Evolutionary conservation across 2,329 filamentous ascomycete species (phyloP), one percentile per base, ranked within the genome.

Genomic region (Fusarium sp.): DNA sequence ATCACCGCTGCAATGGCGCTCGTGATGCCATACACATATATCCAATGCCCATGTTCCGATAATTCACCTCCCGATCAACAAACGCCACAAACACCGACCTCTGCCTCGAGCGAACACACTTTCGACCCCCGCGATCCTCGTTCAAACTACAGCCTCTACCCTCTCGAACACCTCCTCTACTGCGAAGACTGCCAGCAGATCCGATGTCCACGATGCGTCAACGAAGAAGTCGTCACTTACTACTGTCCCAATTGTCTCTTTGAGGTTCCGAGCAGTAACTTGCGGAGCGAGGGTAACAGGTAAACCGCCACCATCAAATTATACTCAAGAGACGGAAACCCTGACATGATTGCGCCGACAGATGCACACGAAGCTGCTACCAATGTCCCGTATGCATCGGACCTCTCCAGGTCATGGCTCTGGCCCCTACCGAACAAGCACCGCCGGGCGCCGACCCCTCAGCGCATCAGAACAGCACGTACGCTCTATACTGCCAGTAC

Each of bases 101-200:
- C 79, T 62, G 91, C 79, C 38, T 80, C 79, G 62, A 91, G 93
- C 69, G 92, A 93, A 61, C 85, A 86, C 65, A 91, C 92, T 6
- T 97, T 99, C 79, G 92, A 99, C 77, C 94, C 96, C 3, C 89
- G 92, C 73, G 90, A 91, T 64, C 88, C 92, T 16, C 90, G 94
- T 37, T 92, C 96, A 61, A 96, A 94, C 78, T 98, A 93, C 83
- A 94, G 93, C 70, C 85, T 99, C 33, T 97, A 95, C 76, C 95
- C 96, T 1, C 89, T 97, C 44, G 95, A 98, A 76, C 91, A 97
- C 77, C 87, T 99, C 28, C 86, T 98, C 40, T 99, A 97, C 83
- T 99, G 96, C 83, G 95, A 97, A 77, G 96, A 98, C 78, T 99
- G 96, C 79, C 93, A 97, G 77, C 92, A 97, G 80, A 97, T 98